Conservation (phyloP, 2,329 filamentous ascomycete species). For the Calonectria pauciramosa region DNA sequence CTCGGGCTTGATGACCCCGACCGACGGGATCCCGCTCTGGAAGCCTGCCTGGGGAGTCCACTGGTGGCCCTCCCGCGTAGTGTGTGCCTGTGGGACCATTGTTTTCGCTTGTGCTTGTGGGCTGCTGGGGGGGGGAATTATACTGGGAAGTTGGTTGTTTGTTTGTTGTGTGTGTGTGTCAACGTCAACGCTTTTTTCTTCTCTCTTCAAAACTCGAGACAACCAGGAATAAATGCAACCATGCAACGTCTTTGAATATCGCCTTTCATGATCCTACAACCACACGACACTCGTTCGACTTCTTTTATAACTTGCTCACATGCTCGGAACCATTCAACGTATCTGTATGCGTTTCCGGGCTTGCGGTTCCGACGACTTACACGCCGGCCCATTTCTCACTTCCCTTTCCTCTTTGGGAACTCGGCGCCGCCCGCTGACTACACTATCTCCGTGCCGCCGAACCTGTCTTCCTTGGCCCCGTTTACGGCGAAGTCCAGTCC, state of each 20-base stretch:
- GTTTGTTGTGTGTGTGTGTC: not conserved
- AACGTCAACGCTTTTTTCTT: not conserved
- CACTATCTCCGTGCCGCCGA: not conserved
- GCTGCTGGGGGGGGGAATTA: not conserved
- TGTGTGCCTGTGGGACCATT: slow-evolving; percentile 5
- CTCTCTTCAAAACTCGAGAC: not conserved
- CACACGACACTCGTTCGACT: not conserved
- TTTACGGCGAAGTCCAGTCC: not conserved
- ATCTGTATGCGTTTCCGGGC: not conserved
- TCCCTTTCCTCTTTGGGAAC: slow-evolving; percentile 9
- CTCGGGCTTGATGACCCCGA: slow-evolving; percentile 21
- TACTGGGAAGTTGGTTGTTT: not conserved
- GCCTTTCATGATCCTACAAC: not conserved
- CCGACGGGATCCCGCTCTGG: slow-evolving; percentile 22
- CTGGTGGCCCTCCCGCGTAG: slow-evolving; percentile 27
- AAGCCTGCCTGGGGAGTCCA: slow-evolving; percentile 23
- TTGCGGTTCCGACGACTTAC: slow-evolving; percentile 5
- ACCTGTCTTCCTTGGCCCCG: not conserved
- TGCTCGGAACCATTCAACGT: slow-evolving; percentile 1
- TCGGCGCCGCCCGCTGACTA: not conserved
- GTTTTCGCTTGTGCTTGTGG: not conserved
- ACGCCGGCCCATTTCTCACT: slow-evolving; percentile 5
- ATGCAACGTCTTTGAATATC: not conserved
- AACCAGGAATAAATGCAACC: not conserved
- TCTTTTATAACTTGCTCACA: not conserved